These are phyloP conservation scores for Aureobasidium subglaciale DNA, from an alignment of 2,329 filamentous ascomycete species.

Conservation along the genomic window DNA sequence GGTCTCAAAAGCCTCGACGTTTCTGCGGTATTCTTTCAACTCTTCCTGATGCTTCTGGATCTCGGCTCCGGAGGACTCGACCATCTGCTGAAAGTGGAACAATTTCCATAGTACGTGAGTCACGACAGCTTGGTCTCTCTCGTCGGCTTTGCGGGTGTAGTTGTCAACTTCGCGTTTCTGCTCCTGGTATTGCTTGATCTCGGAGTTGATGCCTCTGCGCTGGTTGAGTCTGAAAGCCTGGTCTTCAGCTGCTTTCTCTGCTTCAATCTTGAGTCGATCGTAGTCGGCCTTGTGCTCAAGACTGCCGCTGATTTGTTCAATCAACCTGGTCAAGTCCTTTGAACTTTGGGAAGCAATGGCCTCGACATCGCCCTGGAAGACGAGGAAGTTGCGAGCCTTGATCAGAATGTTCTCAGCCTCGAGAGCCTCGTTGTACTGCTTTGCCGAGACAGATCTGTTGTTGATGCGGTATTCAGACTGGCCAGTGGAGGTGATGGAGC, in stretches of 20 bases:
- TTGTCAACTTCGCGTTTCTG: conserved; percentile 94
- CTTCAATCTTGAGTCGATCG: conserved; percentile 77
- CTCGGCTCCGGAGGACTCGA: conserved; percentile 82
- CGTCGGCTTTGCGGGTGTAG: conserved; percentile 82
- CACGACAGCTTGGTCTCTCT: conserved; percentile 84
- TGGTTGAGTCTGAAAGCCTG: conserved; percentile 82
- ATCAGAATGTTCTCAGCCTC: conserved; percentile 95
- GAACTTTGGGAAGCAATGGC: conserved; percentile 93
- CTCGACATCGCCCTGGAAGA: conserved; percentile 97
- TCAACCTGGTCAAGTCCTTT: conserved; percentile 83
- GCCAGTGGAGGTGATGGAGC: conserved; percentile 80
- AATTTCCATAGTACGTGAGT: conserved; percentile 95
- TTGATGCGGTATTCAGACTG: conserved; percentile 97
- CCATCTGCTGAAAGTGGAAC: conserved; percentile 87
- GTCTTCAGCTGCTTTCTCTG: conserved; percentile 80
- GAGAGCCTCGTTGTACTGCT: conserved; percentile 86
- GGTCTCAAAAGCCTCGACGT: conserved; percentile 75
- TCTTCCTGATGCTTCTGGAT: conserved; percentile 94
- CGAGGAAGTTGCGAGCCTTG: conserved; percentile 94
- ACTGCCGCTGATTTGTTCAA: conserved; percentile 96
- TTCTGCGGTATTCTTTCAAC: conserved; percentile 82
- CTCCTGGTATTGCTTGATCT: conserved; percentile 96
- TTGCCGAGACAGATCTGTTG: conserved; percentile 77
- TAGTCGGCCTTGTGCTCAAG: conserved; percentile 92
- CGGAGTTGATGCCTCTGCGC: conserved; percentile 88